A percentile compares a stretch with the other conserved stretches of the same genome.
Conservation (phyloP, 305 asterid species). For the Plantago lanceolata region DNA sequence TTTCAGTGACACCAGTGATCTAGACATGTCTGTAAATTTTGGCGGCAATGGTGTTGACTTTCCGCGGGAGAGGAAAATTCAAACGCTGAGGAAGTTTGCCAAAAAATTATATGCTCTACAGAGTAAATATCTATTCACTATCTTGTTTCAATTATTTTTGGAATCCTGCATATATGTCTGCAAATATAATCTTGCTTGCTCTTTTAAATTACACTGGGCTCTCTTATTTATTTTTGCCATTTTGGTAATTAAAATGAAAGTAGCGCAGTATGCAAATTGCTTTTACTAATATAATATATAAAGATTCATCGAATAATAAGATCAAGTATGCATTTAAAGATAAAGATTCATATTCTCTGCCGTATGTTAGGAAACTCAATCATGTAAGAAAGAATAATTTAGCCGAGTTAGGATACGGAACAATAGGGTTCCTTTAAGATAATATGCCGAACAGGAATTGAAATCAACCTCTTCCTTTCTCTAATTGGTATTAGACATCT, state of each 20-base stretch:
- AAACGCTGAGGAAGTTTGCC: constrained; percentile 71
- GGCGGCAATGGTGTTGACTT: constrained; percentile 30
- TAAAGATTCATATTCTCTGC: no score
- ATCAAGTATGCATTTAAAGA: no score
- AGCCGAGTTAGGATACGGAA: no score
- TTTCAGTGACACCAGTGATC: constrained; percentile 66
- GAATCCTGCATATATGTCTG: background rate
- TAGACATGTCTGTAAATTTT: constrained; percentile 84
- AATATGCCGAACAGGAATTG: no score
- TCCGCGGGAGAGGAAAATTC: constrained; percentile 74
- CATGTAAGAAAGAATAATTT: no score
- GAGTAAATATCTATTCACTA: constrained; percentile 36
- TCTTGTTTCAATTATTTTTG: background rate
- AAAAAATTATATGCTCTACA: constrained; percentile 65
- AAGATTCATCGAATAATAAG: no score
- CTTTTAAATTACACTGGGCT: background rate
- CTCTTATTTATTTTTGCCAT: background rate
- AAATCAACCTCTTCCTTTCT: no score
- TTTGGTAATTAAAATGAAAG: background rate
- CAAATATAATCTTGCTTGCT: background rate
- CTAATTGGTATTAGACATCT: no score
- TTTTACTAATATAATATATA: no score
- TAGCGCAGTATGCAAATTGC: background rate
- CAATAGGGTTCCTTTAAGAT: no score
- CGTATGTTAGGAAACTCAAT: no score